Conservation (phyloP, 805 yeast species). For the Hagleromyces aurorensis region DNA sequence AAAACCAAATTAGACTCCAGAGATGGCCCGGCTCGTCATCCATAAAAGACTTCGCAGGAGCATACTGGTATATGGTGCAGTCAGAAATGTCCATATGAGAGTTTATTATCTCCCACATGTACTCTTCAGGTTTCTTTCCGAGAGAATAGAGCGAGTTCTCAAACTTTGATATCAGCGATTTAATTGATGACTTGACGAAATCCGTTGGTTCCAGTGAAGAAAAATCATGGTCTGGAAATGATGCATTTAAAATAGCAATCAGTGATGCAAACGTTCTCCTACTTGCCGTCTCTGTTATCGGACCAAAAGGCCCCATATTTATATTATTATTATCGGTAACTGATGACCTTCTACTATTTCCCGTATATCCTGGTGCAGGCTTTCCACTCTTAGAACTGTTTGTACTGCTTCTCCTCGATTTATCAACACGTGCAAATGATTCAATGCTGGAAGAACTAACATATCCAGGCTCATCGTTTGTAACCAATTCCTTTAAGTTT, state of each 20-base stretch:
- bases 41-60: constrained; percentile 32
- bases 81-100: constrained; percentile 59
- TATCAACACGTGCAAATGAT: constrained; percentile 11
- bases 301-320: constrained; percentile 75
- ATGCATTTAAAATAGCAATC: constrained; percentile 82
- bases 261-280: constrained; percentile 85
- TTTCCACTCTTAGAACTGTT: constrained; percentile 16
- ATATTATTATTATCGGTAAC: constrained; percentile 20
- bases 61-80: constrained; percentile 57
- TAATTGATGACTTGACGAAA: constrained; percentile 45
- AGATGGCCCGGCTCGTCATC: constrained; percentile 35
- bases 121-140: constrained; percentile 48
- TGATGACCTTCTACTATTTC: constrained; percentile 26
- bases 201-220: constrained; percentile 74
- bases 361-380: constrained; percentile 7
- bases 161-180: constrained; percentile 53
- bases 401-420: constrained; percentile 21
- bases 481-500: constrained; percentile 29
- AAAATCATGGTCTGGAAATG: constrained; percentile 95
- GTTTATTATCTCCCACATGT: constrained; percentile 87
- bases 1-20: constrained; percentile 73
- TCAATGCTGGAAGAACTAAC: constrained; percentile 27
- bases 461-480: constrained; percentile 21
- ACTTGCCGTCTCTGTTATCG: constrained; percentile 75
- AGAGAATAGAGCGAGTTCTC: constrained; percentile 68